Conservation (phyloP, 164 flowering plant species). For the Warburgia ugandensis region DNA sequence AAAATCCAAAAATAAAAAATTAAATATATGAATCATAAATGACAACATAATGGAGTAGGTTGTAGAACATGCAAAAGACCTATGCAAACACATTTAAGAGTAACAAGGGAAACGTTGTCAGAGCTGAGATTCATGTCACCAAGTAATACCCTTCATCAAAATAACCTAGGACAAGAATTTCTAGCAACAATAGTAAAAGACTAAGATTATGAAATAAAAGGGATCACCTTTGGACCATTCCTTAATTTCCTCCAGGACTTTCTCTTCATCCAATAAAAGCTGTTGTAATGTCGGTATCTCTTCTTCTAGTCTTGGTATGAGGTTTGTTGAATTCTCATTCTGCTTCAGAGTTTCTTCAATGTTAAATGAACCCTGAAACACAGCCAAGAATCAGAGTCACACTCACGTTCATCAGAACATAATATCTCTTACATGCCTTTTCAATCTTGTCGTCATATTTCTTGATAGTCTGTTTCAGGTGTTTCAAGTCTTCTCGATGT, state of each 20-base stretch:
- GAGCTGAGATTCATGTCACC: too few species aligned
- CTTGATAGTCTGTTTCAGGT: conserved; percentile 74
- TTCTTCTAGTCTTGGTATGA: conserved; percentile 79
- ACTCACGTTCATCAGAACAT: background rate
- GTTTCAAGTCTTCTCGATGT: conserved; percentile 76
- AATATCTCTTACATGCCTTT: conserved; percentile 36
- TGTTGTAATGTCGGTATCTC: conserved; percentile 60
- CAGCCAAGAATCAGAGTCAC: conserved; percentile 3
- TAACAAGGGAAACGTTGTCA: too few species aligned
- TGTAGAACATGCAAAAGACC: too few species aligned
- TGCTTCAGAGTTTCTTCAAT: conserved; percentile 48
- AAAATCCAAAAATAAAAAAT: too few species aligned
- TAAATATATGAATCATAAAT: too few species aligned
- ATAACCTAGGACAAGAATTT: too few species aligned
- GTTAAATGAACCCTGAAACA: conserved; percentile 62
- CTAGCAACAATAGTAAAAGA: background rate
- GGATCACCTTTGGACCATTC: conserved; percentile 68
- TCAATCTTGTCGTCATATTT: conserved; percentile 78
- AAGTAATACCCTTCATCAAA: too few species aligned
- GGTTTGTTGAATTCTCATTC: conserved; percentile 42
- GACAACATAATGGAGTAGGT: too few species aligned
- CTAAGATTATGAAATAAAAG: background rate
- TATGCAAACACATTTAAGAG: too few species aligned
- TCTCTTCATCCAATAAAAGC: conserved; percentile 54
- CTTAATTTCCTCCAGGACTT: conserved; percentile 62